phyloP scores from a whole-genome alignment of 495 filamentous ascomycete species.

The Penicillium steckii region DNA sequence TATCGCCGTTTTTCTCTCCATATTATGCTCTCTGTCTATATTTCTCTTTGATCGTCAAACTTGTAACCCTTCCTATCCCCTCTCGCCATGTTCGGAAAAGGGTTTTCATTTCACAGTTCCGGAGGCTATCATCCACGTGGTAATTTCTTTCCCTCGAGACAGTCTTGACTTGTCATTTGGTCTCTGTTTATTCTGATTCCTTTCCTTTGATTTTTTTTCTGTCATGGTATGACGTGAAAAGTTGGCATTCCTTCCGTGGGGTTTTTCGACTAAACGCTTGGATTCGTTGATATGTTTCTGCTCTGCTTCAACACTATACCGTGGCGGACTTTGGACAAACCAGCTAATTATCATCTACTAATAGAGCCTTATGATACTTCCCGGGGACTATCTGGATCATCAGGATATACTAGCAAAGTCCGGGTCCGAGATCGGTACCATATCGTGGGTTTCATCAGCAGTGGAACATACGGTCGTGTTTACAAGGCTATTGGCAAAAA shows the following conservation, averaged over 20 bases:
- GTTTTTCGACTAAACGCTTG: constrained; percentile 12
- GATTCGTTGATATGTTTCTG: constrained; percentile 17
- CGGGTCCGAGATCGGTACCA: constrained; percentile 88
- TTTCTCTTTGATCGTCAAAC: background rate
- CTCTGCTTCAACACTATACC: constrained; percentile 10
- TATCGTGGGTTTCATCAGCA: constrained; percentile 96
- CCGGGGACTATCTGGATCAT: constrained; percentile 30
- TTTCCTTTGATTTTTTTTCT: constrained; percentile 6
- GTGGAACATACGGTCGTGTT: constrained; percentile 97
- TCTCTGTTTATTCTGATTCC: too few species aligned
- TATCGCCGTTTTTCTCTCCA: constrained; percentile 10
- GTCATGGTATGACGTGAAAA: constrained; percentile 6
- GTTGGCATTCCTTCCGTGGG: constrained; percentile 10
- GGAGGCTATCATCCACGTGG: constrained; percentile 49
- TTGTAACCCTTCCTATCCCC: background rate
- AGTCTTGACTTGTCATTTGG: too few species aligned
- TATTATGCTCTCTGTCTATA: constrained; percentile 14
- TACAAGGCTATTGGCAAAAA: constrained; percentile 90
- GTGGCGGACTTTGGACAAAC: constrained; percentile 3
- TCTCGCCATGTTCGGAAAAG: constrained; percentile 42
- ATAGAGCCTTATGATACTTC: constrained; percentile 40
- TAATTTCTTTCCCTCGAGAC: constrained; percentile 38
- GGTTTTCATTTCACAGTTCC: constrained; percentile 43
- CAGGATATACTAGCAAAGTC: constrained; percentile 79
- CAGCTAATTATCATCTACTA: constrained; percentile 4